Base-by-base conservation (phyloP, 2,329 filamentous ascomycete genomes). In the Grosmannia penicillata region DNA sequence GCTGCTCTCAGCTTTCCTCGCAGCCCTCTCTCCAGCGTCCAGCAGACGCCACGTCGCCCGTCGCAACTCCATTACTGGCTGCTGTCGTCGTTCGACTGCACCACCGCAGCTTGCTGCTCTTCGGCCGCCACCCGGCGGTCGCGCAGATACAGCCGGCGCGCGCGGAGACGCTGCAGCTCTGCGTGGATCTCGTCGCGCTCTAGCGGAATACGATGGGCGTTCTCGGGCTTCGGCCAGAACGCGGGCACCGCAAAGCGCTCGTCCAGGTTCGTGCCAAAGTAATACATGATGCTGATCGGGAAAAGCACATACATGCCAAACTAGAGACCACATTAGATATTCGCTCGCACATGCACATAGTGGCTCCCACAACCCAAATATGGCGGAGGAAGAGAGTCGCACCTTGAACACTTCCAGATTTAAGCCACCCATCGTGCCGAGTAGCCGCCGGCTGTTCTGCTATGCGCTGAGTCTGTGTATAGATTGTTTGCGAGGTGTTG, bases 301-400 rank as follows among this genome's bases (percentile, higher is more conserved):
- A 98, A 98, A 72, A 95, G 80, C 65, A 98, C 79, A 66, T 98
- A 98, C 72, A 93, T 83, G 65, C 89, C 87, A 60, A 98, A 98
- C 89, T 95, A 8, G 13, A 17, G 9, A 9, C 2, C n/a, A n/a
- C n/a, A n/a, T n/a, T n/a, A n/a, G n/a, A n/a, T n/a, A n/a, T n/a
- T n/a, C n/a, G n/a, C n/a, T n/a, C n/a, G n/a, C n/a, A n/a, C n/a
- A n/a, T n/a, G n/a, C n/a, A n/a, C n/a, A n/a, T n/a, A n/a, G n/a
- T n/a, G n/a, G n/a, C n/a, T n/a, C n/a, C n/a, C n/a, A n/a, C n/a
- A n/a, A n/a, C n/a, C n/a, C n/a, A n/a, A n/a, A n/a, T n/a, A n/a
- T n/a, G 6, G 25, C 4, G 9, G 14, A 9, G 18, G 26, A 8
- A 5, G 11, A 10, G 10, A 8, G 15, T 40, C 58, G 41, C 63